Evolutionary conservation across 257 asterid genomes (phyloP).

Genomic region (Catharanthus roseus): DNA sequence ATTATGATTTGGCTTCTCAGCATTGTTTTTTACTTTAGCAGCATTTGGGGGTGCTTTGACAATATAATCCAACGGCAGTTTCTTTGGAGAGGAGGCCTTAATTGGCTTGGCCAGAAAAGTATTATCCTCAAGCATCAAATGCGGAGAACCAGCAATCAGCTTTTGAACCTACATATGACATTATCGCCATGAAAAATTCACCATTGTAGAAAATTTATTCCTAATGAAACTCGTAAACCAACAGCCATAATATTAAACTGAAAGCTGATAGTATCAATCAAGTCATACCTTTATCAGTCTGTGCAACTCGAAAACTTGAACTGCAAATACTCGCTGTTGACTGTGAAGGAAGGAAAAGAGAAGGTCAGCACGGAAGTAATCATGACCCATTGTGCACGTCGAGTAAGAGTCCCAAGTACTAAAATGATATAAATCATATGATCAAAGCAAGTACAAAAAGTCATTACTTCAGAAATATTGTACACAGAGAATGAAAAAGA

Average conservation of each 20-base stretch:
- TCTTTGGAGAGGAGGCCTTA: constrained; percentile 36
- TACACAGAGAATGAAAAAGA: background rate
- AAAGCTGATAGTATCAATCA: background rate
- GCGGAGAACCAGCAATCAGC: constrained; percentile 62
- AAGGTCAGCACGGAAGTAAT: background rate
- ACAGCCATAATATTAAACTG: background rate
- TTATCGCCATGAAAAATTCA: background rate
- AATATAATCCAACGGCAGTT: constrained; percentile 36
- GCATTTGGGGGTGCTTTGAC: constrained; percentile 30
- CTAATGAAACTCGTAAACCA: background rate
- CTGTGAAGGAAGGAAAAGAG: constrained; percentile 31
- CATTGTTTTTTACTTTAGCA: constrained; percentile 33
- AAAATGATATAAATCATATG: too few species aligned
- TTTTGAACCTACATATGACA: constrained; percentile 60
- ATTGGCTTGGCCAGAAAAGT: constrained; percentile 36
- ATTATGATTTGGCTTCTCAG: constrained; percentile 31
- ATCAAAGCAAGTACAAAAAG: background rate
- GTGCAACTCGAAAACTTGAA: constrained; percentile 96
- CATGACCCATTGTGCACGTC: background rate
- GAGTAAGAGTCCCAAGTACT: too few species aligned
- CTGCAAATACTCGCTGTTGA: constrained; percentile 85
- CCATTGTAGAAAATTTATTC: background rate
- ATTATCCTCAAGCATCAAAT: constrained; percentile 48
- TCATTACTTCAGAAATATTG: background rate
- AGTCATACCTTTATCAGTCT: constrained; percentile 60